Conservation (phyloP, 352 stramenopile species). For the Stephanocyclus meneghinianus region DNA sequence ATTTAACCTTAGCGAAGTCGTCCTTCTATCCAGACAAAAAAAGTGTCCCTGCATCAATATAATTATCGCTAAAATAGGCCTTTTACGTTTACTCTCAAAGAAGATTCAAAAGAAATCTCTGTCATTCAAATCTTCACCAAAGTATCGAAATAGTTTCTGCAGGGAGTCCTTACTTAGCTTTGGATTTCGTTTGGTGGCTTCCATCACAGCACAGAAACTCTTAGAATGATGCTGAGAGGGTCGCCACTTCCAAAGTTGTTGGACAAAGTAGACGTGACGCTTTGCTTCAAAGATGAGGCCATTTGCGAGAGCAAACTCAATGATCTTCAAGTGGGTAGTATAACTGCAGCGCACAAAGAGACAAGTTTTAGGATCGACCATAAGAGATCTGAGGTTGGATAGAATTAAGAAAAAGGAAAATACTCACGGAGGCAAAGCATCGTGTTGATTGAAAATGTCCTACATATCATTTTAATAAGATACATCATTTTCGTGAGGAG, state of each 20-base stretch:
- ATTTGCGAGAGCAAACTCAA: conserved; percentile 71
- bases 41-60: background rate
- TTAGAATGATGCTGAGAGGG: conserved; percentile 63
- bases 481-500: background rate
- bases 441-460: conserved; percentile 81
- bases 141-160: conserved; percentile 76
- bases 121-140: conserved; percentile 70
- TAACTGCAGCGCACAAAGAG: conserved; percentile 16
- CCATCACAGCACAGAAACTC: conserved; percentile 57
- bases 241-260: conserved; percentile 78
- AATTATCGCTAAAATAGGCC: background rate
- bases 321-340: conserved; percentile 78
- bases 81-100: background rate
- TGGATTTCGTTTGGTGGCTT: conserved; percentile 63
- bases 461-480: conserved; percentile 10
- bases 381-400: background rate
- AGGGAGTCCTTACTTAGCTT: conserved; percentile 69
- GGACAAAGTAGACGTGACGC: conserved; percentile 79
- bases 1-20: background rate
- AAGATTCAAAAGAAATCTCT: conserved; percentile 69
- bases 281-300: conserved; percentile 75
- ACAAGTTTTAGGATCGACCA: background rate
- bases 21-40: background rate
- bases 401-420: background rate
- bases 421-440: conserved; percentile 61